Evolutionary conservation across 495 filamentous ascomycete species (phyloP), one percentile per base, ranked within the genome.

Genomic region (Penicillium parvum): DNA sequence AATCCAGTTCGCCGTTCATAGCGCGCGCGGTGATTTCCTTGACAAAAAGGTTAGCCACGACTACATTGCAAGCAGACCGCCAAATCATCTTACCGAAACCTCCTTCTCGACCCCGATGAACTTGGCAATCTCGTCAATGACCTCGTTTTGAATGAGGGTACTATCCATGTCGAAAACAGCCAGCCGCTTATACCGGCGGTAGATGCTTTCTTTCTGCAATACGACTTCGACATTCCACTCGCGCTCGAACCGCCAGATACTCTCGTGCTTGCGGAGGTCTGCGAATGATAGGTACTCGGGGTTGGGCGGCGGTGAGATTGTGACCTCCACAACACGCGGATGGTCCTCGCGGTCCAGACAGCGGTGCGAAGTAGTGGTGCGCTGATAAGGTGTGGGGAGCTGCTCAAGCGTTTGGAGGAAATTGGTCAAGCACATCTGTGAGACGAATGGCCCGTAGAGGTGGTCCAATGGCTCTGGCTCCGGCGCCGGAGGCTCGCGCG

Each of bases 121-220:
- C 23, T 81, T 79, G 15, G 92, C 92, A 40, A 98, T 83, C 55
- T 96, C 82, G 54, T 98, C 92, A 55, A 98, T 95, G 16, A 95
- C 88, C 69, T 98, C 92, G 58, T 98, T 88, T 43, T 90, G 79
- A 52, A 98, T 96, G 42, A 98, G 74, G 0, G 92, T 98, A 46
- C 84, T 89, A 64, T 98, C 92, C 92, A 98, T 98, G 58, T 98
- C 92, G 53, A 98, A 98, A 18, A 95, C 82, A 2, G 86, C 90
- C 4, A 98, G 69, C 2, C 86, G 81, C 57, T 88, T 85, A 58
- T 90, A 76, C 16, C 79, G 75, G 29, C 84, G 77, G 70, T 82
- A 88, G n/a, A 87, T 71, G 21, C 71, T 77, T 47, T 90, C 84
- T 32, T 55, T 52, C 59, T 89, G 83, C 37, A 94, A 68, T 7